Percentiles rank a stretch among this genome's conserved stretches.
phyloP scores from a whole-genome alignment of 345 rosid species.

The Odontarrhena argentea region DNA sequence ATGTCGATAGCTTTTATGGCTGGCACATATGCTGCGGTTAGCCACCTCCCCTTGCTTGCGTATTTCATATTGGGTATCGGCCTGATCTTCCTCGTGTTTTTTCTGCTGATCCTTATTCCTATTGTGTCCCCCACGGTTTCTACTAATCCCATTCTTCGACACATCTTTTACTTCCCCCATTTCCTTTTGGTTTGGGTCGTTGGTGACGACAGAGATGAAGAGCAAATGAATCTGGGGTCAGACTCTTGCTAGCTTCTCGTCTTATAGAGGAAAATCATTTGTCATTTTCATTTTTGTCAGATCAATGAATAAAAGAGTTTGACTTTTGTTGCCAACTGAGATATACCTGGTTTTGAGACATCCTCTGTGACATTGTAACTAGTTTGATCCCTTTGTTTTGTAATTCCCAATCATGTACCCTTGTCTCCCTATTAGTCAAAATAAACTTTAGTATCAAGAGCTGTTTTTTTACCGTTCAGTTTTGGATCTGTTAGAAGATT shows the following conservation, averaged over 20 bases:
- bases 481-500: no score
- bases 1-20: conserved; percentile 36
- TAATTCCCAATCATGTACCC: no score
- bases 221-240: background rate
- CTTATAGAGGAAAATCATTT: background rate
- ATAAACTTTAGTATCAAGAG: no score
- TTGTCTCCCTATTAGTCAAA: no score
- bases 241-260: background rate
- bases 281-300: no score
- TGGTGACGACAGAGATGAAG: conserved; percentile 1
- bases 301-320: no score
- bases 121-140: background rate
- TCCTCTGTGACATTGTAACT: no score
- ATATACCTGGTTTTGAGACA: no score
- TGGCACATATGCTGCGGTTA: conserved; percentile 28
- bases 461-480: no score
- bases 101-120: conserved; percentile 25
- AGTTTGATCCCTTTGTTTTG: no score
- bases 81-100: conserved; percentile 3
- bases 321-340: no score
- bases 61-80: conserved; percentile 19
- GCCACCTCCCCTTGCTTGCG: conserved; percentile 28
- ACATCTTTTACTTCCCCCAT: conserved; percentile 23
- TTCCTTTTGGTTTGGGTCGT: conserved; percentile 25
- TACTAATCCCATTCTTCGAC: conserved; percentile 1